Evolutionary conservation across 495 filamentous ascomycete species (phyloP).

Genomic region (Lepraria neglecta): DNA sequence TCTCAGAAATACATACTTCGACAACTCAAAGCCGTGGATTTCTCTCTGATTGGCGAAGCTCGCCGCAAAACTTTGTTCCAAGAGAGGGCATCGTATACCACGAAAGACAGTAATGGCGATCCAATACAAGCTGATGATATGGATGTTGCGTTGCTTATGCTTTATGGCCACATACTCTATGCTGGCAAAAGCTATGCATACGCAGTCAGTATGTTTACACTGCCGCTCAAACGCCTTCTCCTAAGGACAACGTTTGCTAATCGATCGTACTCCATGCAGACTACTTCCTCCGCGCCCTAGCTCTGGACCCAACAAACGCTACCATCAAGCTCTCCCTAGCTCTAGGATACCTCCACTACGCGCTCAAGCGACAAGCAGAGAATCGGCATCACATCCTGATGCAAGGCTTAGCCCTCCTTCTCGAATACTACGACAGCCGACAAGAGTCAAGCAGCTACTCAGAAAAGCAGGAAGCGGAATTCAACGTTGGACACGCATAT

Average conservation of each 20-base stretch:
- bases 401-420: constrained; percentile 77
- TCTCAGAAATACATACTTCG: constrained; percentile 84
- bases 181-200: constrained; percentile 69
- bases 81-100: constrained; percentile 46
- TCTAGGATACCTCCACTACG: constrained; percentile 75
- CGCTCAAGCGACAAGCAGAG: constrained; percentile 78
- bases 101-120: constrained; percentile 42
- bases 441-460: constrained; percentile 35
- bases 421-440: constrained; percentile 59
- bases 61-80: constrained; percentile 36
- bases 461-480: constrained; percentile 79
- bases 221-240: not conserved
- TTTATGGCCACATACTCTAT: constrained; percentile 85
- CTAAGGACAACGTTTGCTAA: not conserved
- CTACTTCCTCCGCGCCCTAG: constrained; percentile 84
- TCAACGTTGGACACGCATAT: constrained; percentile 76
- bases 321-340: constrained; percentile 63
- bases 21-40: constrained; percentile 87
- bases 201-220: constrained; percentile 57
- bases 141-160: constrained; percentile 70
- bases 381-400: constrained; percentile 81
- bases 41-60: constrained; percentile 37
- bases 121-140: constrained; percentile 46
- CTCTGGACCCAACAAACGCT: constrained; percentile 67
- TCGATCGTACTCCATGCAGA: constrained; percentile 34